Percentiles rank a stretch among this genome's conserved stretches.
phyloP scores from a whole-genome alignment of 805 yeast genomes.

The Yarrowia porcina region DNA sequence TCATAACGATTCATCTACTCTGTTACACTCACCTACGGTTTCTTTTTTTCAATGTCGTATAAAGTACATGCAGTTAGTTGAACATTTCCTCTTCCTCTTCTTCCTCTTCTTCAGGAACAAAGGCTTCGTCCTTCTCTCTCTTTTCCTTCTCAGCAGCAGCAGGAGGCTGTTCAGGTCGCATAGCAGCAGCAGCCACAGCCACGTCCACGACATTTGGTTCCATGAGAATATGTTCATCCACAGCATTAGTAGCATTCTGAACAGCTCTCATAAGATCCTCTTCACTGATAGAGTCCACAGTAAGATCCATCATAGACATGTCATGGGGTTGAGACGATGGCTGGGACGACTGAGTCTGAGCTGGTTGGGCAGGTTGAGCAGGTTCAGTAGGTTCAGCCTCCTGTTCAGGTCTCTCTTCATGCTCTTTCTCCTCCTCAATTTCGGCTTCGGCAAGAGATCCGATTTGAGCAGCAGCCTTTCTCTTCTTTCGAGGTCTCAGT shows the following conservation, averaged over 20 bases:
- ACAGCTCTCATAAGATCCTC: slow-evolving; percentile 20
- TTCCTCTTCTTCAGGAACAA: not conserved
- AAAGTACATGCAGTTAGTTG: not conserved
- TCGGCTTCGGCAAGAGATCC: slow-evolving; percentile 15
- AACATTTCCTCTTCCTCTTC: not conserved
- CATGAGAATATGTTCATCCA: not conserved
- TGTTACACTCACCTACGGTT: no score
- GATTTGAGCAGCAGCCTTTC: slow-evolving; percentile 9
- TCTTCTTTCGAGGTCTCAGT: not conserved
- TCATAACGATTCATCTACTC: no score
- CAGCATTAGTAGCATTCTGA: slow-evolving; percentile 2
- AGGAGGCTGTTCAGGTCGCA: not conserved
- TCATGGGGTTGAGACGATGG: not conserved
- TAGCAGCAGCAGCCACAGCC: slow-evolving; percentile 11
- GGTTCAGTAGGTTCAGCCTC: no score
- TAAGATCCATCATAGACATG: not conserved
- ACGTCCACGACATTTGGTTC: slow-evolving; percentile 7
- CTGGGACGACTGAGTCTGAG: not conserved
- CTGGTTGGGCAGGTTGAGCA: no score
- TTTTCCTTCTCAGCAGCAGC: not conserved
- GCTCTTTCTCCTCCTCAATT: not conserved
- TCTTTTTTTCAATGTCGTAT: no score
- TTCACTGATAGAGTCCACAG: slow-evolving; percentile 3
- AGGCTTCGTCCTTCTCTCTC: not conserved
- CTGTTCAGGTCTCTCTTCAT: not conserved